Conservation (phyloP, 2,329 filamentous ascomycete genomes). For the Trichoderma semiorbis region DNA sequence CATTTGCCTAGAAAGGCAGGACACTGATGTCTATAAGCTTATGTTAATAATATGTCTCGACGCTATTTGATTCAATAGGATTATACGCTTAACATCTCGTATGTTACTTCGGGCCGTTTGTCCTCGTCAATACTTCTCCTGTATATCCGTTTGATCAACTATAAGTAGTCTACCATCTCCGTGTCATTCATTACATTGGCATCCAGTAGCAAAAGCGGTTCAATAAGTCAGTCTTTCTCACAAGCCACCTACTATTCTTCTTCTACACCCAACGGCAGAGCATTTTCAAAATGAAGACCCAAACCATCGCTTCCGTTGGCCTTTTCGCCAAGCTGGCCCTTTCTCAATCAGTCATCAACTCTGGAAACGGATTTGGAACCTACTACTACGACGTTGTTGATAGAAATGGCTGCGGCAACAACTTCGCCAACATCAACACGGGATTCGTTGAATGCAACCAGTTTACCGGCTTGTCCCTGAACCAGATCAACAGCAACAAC, state of each 20-base stretch:
- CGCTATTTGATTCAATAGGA: not conserved
- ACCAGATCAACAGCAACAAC: slow-evolving; percentile 20
- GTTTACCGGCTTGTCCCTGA: not conserved
- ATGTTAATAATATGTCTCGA: not conserved
- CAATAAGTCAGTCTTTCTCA: not conserved
- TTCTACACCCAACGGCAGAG: not conserved
- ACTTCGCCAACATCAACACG: slow-evolving; percentile 8
- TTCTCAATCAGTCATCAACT: slow-evolving; percentile 3
- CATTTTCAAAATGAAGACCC: slow-evolving; percentile 1
- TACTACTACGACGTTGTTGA: slow-evolving; percentile 16
- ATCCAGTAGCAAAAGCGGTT: not conserved
- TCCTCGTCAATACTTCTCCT: not conserved
- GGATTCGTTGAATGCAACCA: slow-evolving; percentile 17
- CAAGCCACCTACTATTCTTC: not conserved
- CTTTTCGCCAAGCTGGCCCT: not conserved
- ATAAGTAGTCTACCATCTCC: not conserved
- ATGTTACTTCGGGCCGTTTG: slow-evolving; percentile 8
- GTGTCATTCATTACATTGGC: not conserved
- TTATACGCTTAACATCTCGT: not conserved
- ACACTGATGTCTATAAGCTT: not conserved
- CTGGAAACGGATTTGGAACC: slow-evolving; percentile 17
- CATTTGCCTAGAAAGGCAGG: slow-evolving; percentile 10
- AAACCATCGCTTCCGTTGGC: not conserved
- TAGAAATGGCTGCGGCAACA: not conserved
- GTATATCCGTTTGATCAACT: not conserved